These are phyloP conservation scores for Cryptosporidium meleagridis DNA, from an alignment of 169 alveolate genomes.

Conservation along the genomic window DNA sequence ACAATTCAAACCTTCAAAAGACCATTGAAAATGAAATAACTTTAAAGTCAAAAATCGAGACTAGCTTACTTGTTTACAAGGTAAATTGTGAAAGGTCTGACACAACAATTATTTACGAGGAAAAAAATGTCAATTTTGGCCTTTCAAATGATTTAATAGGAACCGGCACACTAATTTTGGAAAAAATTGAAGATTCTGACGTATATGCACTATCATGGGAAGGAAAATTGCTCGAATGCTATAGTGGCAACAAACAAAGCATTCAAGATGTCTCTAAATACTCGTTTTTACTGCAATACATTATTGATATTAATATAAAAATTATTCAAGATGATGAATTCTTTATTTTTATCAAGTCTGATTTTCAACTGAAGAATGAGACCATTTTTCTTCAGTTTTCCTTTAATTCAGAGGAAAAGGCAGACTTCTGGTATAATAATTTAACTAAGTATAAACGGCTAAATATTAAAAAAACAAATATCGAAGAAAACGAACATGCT, in stretches of 20 bases:
- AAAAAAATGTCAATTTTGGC: slow-evolving; percentile 10
- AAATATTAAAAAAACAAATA: neutral
- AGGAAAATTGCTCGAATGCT: slow-evolving; percentile 43
- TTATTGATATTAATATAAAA: slow-evolving; percentile 51
- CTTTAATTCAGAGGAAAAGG: slow-evolving; percentile 24
- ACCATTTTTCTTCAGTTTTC: slow-evolving; percentile 64
- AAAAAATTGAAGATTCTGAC: slow-evolving; percentile 13
- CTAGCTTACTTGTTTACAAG: slow-evolving; percentile 16
- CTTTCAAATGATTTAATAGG: slow-evolving; percentile 53
- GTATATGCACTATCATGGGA: slow-evolving; percentile 24
- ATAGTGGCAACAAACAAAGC: no score
- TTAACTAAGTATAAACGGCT: slow-evolving; percentile 1
- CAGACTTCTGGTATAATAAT: slow-evolving; percentile 18
- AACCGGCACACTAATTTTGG: slow-evolving; percentile 18
- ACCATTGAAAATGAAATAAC: slow-evolving; percentile 27
- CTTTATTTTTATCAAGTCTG: slow-evolving; percentile 47
- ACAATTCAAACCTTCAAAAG: neutral
- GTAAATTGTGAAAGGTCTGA: neutral
- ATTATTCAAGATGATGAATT: slow-evolving; percentile 13
- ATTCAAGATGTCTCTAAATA: neutral
- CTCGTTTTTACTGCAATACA: slow-evolving; percentile 29
- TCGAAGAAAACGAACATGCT: neutral
- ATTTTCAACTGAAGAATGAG: slow-evolving; percentile 43
- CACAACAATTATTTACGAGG: neutral
- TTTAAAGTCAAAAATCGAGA: slow-evolving; percentile 40